Conservation (phyloP, 441 rosid genomes). For the Sinapis alba region DNA sequence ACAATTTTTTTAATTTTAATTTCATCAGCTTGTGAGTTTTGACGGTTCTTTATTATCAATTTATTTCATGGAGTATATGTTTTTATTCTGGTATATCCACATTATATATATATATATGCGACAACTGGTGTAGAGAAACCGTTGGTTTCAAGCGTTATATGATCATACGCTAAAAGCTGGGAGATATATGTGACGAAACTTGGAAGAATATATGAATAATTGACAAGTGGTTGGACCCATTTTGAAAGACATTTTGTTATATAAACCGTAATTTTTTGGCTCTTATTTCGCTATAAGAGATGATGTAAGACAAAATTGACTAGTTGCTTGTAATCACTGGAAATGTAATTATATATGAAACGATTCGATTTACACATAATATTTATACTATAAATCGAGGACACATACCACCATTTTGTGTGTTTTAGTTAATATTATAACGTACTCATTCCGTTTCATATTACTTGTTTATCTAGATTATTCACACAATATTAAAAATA, state of each 20-base stretch:
- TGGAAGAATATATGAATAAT: constrained; percentile 20
- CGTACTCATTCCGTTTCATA: too few relatives aligned
- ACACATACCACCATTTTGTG: constrained; percentile 5
- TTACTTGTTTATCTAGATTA: too few relatives aligned
- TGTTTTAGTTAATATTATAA: not conserved
- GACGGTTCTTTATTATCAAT: constrained; percentile 22
- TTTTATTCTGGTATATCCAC: constrained; percentile 23
- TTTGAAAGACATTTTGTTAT: not conserved
- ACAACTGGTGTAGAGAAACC: constrained; percentile 27
- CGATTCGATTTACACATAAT: not conserved
- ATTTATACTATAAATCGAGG: not conserved
- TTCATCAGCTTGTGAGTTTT: constrained; percentile 22
- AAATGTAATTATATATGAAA: not conserved
- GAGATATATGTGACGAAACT: constrained; percentile 19
- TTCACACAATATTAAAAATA: too few relatives aligned
- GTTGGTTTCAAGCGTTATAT: constrained; percentile 25
- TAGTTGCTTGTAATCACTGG: not conserved
- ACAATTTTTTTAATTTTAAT: not conserved
- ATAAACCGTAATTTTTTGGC: constrained; percentile 6
- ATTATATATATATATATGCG: not conserved
- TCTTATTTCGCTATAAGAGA: constrained; percentile 14
- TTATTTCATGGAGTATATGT: constrained; percentile 1
- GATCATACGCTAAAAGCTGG: constrained; percentile 22
- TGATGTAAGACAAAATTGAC: constrained; percentile 24
- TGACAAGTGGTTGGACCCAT: constrained; percentile 33